Percentiles rank a stretch among this genome's conserved stretches.
These are phyloP conservation scores for Lathyrus tuberosus DNA, from an alignment of 306 rosid species.

Conservation along the genomic window DNA sequence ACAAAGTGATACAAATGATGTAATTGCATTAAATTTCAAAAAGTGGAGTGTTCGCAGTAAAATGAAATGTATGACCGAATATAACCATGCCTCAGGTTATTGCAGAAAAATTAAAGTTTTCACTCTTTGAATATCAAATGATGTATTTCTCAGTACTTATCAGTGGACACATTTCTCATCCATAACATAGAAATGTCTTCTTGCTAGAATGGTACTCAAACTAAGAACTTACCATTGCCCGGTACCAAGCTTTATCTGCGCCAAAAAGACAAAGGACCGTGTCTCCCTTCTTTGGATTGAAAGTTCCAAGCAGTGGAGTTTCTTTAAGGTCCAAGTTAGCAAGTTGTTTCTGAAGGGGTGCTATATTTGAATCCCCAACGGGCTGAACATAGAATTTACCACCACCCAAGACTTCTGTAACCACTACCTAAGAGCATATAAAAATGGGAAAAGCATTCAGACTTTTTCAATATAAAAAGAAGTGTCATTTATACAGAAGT, in stretches of 20 bases:
- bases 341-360: slow-evolving; percentile 84
- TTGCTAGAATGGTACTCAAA: not conserved
- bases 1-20: not conserved
- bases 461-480: slow-evolving; percentile 21
- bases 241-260: slow-evolving; percentile 85
- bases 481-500: slow-evolving; percentile 23
- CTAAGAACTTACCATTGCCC: slow-evolving; percentile 80
- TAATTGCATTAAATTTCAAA: not conserved
- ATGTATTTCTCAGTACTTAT: too few species aligned
- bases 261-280: slow-evolving; percentile 80
- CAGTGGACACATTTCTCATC: slow-evolving; percentile 3
- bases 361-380: slow-evolving; percentile 81
- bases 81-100: not conserved
- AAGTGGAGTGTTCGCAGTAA: not conserved
- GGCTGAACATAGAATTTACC: slow-evolving; percentile 90
- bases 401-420: slow-evolving; percentile 87
- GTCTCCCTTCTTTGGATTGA: slow-evolving; percentile 93
- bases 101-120: not conserved
- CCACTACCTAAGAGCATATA: slow-evolving; percentile 61
- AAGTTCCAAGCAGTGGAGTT: slow-evolving; percentile 83
- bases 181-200: slow-evolving; percentile 27
- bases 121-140: too few species aligned
- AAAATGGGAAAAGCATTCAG: slow-evolving; percentile 34
- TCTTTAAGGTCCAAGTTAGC: slow-evolving; percentile 84
- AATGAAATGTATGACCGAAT: too few species aligned